A percentile compares a stretch with the other conserved stretches of the same genome.
phyloP scores from a whole-genome alignment of 768 basidiomycete genomes.

The Pulveroboletus sp. region DNA sequence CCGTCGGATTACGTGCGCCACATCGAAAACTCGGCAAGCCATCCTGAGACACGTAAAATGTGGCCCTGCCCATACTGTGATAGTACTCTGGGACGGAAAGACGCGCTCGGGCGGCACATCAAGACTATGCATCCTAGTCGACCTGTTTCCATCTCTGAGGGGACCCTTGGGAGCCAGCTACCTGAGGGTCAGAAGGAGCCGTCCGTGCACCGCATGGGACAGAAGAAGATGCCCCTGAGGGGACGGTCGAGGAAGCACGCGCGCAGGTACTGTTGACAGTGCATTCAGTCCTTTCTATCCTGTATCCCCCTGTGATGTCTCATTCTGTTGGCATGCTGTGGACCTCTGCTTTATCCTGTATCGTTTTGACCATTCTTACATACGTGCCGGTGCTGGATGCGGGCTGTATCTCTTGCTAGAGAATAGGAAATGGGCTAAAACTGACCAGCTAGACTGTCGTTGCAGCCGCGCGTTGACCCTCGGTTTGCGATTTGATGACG shows the following conservation, averaged over 20 bases:
- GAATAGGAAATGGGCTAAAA: too few species aligned
- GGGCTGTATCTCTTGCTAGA: too few species aligned
- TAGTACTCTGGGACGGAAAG: slow-evolving; percentile 19
- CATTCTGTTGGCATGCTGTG: too few species aligned
- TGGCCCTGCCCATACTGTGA: slow-evolving; percentile 24
- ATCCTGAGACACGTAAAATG: slow-evolving; percentile 23
- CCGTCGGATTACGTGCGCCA: slow-evolving; percentile 21
- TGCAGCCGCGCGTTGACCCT: too few species aligned
- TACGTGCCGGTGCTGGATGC: too few species aligned
- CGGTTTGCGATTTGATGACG: too few species aligned
- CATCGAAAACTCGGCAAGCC: slow-evolving; percentile 16
- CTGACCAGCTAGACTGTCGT: too few species aligned
- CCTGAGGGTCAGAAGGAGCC: neutral
- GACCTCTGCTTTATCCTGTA: too few species aligned
- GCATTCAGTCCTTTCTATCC: neutral
- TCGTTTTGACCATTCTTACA: too few species aligned
- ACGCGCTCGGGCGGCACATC: slow-evolving; percentile 24
- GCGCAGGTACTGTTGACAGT: slow-evolving; percentile 1
- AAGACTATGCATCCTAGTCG: slow-evolving; percentile 12
- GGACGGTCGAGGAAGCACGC: slow-evolving; percentile 5
- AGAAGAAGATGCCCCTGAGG: slow-evolving; percentile 3
- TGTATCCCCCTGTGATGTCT: neutral
- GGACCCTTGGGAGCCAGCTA: neutral
- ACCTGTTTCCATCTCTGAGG: neutral
- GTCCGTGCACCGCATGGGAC: slow-evolving; percentile 1